Evolutionary conservation across 2,329 filamentous ascomycete genomes (phyloP).

Genomic region (Lasiodiplodia hormozganensis): DNA sequence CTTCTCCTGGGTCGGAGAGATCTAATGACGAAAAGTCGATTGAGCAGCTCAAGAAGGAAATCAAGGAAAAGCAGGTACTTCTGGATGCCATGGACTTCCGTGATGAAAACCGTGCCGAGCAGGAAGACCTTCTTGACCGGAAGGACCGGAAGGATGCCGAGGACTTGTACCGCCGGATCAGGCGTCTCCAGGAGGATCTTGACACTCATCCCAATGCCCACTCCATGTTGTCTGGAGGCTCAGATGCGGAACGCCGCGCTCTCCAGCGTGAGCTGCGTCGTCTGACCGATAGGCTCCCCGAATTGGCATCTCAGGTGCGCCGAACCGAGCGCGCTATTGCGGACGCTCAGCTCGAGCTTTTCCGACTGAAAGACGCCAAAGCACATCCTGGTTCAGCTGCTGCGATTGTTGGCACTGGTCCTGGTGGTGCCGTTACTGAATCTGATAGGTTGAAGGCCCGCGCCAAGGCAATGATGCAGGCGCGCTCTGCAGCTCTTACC

Average conservation of each 20-base stretch:
- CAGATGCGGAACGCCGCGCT: constrained; percentile 83
- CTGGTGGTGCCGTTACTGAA: constrained; percentile 88
- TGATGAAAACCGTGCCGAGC: constrained; percentile 86
- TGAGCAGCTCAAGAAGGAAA: constrained; percentile 90
- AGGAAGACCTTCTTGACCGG: constrained; percentile 90
- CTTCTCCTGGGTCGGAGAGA: constrained; percentile 60
- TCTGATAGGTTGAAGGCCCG: constrained; percentile 92
- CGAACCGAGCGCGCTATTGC: constrained; percentile 91
- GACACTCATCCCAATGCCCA: constrained; percentile 85
- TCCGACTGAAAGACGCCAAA: constrained; percentile 92
- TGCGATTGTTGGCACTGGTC: constrained; percentile 88
- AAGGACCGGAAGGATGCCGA: constrained; percentile 91
- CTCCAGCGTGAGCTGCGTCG: constrained; percentile 89
- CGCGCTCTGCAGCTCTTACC: constrained; percentile 88
- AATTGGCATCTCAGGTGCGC: constrained; percentile 89
- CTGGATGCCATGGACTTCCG: constrained; percentile 96
- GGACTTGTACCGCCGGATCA: constrained; percentile 89
- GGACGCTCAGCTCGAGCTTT: constrained; percentile 88
- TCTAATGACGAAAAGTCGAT: constrained; percentile 82
- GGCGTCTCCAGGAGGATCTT: constrained; percentile 92
- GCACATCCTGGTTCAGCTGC: constrained; percentile 82
- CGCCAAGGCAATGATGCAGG: constrained; percentile 98
- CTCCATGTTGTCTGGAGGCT: constrained; percentile 45
- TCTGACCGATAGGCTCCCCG: constrained; percentile 86
- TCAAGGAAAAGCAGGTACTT: constrained; percentile 91